Conservation (phyloP, 192 early-diverging fungal species). For the Linnemannia hyalina region DNA sequence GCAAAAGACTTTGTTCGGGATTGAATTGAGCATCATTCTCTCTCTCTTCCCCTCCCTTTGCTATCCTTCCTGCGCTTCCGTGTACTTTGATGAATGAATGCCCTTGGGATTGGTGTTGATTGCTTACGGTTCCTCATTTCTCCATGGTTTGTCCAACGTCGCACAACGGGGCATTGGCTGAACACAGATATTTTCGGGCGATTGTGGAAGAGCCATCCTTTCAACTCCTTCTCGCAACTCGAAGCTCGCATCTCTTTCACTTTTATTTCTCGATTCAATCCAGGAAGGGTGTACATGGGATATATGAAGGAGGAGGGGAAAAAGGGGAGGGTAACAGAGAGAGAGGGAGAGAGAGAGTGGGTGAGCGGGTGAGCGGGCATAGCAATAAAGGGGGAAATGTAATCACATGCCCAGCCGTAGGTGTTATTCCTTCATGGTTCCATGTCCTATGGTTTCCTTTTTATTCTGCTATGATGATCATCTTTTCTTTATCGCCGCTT, state of each 20-base stretch:
- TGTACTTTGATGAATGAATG: background rate
- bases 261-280: background rate
- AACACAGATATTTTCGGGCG: slow-evolving; percentile 10
- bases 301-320: background rate
- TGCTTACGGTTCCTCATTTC: background rate
- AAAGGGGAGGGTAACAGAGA: background rate
- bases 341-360: background rate
- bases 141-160: slow-evolving; percentile 7
- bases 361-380: too few species aligned
- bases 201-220: slow-evolving; percentile 9
- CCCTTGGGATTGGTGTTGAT: background rate
- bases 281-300: background rate
- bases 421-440: too few species aligned
- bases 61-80: background rate
- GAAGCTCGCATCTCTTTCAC: background rate
- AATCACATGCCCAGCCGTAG: too few species aligned
- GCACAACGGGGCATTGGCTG: slow-evolving; percentile 10
- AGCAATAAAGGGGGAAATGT: too few species aligned
- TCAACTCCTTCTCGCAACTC: background rate
- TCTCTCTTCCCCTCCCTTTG: background rate
- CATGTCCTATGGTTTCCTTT: too few species aligned
- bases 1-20: slow-evolving; percentile 4
- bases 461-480: too few species aligned
- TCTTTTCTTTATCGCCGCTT: too few species aligned
- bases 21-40: background rate